These are phyloP conservation scores for Royoungia palumana DNA, from an alignment of 768 basidiomycete genomes.

Conservation along the genomic window DNA sequence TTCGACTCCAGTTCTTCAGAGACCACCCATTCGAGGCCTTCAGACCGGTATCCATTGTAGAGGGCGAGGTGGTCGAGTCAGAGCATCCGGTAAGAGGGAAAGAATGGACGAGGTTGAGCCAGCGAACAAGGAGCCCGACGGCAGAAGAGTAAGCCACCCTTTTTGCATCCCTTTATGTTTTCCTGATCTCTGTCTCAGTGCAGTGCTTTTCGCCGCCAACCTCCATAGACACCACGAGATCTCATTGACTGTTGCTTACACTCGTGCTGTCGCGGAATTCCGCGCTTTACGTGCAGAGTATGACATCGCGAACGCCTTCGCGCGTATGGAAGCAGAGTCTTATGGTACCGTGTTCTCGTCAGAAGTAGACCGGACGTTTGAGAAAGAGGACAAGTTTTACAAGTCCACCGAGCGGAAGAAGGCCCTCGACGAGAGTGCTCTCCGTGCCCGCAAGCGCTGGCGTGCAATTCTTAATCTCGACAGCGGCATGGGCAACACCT, in stretches of 20 bases:
- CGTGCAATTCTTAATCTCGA: constrained; percentile 55
- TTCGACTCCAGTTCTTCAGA: constrained; percentile 87
- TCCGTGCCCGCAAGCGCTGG: constrained; percentile 74
- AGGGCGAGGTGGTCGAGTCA: constrained; percentile 55
- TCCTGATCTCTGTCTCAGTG: constrained; percentile 44
- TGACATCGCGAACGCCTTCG: constrained; percentile 71
- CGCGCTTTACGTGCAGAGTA: constrained; percentile 83
- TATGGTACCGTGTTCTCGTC: constrained; percentile 67
- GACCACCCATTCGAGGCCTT: constrained; percentile 98
- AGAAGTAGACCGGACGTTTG: constrained; percentile 59
- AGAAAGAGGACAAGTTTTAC: constrained; percentile 59
- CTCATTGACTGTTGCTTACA: constrained; percentile 78
- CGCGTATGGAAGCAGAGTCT: constrained; percentile 74
- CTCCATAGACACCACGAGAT: constrained; percentile 62
- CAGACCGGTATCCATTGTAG: constrained; percentile 72
- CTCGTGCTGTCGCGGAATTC: constrained; percentile 77
- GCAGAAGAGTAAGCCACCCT: constrained; percentile 78
- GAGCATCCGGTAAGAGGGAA: constrained; percentile 55
- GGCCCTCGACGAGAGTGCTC: constrained; percentile 55
- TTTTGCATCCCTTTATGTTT: neutral
- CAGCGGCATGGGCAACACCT: constrained; percentile 42
- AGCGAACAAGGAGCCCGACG: constrained; percentile 77
- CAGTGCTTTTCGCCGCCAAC: constrained; percentile 75
- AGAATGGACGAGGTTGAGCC: constrained; percentile 76
- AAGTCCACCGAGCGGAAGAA: constrained; percentile 56